phyloP scores from a whole-genome alignment of 352 stramenopile genomes.

The Pythium sukuiense region DNA sequence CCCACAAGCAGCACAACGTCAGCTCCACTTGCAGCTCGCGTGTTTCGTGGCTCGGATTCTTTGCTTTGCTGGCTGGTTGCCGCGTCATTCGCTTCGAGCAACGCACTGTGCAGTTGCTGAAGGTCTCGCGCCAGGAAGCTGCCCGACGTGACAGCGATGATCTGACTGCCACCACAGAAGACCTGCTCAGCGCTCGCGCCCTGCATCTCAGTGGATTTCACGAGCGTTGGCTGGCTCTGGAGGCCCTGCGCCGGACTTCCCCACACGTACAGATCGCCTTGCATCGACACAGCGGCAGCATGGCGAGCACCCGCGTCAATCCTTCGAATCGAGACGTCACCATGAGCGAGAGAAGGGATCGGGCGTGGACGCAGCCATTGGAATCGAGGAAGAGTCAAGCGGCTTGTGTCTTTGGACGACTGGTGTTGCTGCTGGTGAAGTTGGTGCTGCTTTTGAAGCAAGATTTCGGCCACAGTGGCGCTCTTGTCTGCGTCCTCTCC shows the following conservation, averaged over 20 bases:
- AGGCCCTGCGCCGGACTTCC: conserved; percentile 26
- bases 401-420: not conserved
- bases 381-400: conserved; percentile 30
- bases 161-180: conserved; percentile 48
- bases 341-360: conserved; percentile 40
- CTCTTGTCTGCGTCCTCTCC: conserved; percentile 20
- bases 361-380: conserved; percentile 33
- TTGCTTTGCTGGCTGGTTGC: not conserved
- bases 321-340: conserved; percentile 36
- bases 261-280: conserved; percentile 93
- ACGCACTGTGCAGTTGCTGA: conserved; percentile 32
- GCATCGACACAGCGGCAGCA: conserved; percentile 79
- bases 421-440: conserved; percentile 22
- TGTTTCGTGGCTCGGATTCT: not conserved
- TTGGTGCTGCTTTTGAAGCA: conserved; percentile 45
- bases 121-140: conserved; percentile 54
- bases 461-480: conserved; percentile 36
- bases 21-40: conserved; percentile 2
- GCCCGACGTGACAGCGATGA: conserved; percentile 46
- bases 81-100: not conserved
- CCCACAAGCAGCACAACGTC: conserved; percentile 56
- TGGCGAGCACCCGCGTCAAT: conserved; percentile 89
- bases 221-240: conserved; percentile 17
- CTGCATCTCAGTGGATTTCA: conserved; percentile 22
- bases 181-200: conserved; percentile 43